These are phyloP conservation scores for Fusarium pseudocircinatum DNA, from an alignment of 2,329 filamentous ascomycete species.

Conservation along the genomic window DNA sequence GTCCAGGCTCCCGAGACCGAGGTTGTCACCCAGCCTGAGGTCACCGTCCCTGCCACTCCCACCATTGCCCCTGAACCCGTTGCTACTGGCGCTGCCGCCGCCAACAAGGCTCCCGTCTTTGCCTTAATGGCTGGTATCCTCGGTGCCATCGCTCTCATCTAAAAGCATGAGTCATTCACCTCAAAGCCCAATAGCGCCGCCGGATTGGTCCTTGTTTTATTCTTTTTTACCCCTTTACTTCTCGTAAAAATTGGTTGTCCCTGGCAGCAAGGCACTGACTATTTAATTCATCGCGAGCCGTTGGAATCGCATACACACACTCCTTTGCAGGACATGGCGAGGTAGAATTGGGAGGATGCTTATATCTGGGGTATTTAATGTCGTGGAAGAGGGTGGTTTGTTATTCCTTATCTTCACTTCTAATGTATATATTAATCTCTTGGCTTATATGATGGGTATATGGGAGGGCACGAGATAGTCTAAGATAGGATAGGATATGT, in stretches of 20 bases:
- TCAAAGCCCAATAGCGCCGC: neutral
- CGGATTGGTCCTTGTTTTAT: slow-evolving; percentile 16
- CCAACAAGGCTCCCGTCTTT: slow-evolving; percentile 47
- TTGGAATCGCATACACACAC: slow-evolving; percentile 16
- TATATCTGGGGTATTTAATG: slow-evolving; percentile 20
- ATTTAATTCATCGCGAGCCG: slow-evolving; percentile 25
- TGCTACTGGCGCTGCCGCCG: slow-evolving; percentile 45
- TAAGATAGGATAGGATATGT: slow-evolving; percentile 25
- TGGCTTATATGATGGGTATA: neutral
- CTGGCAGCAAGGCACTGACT: slow-evolving; percentile 9
- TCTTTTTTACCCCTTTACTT: slow-evolving; percentile 16
- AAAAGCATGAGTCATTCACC: neutral
- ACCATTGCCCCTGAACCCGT: slow-evolving; percentile 36
- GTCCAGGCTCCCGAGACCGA: slow-evolving; percentile 41
- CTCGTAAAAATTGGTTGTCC: slow-evolving; percentile 20
- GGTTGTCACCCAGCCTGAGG: slow-evolving; percentile 32
- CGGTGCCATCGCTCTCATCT: slow-evolving; percentile 52
- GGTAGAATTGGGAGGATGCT: slow-evolving; percentile 6
- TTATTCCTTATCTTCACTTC: slow-evolving; percentile 16
- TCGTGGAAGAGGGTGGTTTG: slow-evolving; percentile 10
- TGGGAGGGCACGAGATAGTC: neutral
- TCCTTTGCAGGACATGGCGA: slow-evolving; percentile 21
- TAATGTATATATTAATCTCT: slow-evolving; percentile 29
- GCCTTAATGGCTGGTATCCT: slow-evolving; percentile 52
- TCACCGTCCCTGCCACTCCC: slow-evolving; percentile 35